phyloP scores from a whole-genome alignment of 176 grass and related monocot species.

The Musa troglodytarum region DNA sequence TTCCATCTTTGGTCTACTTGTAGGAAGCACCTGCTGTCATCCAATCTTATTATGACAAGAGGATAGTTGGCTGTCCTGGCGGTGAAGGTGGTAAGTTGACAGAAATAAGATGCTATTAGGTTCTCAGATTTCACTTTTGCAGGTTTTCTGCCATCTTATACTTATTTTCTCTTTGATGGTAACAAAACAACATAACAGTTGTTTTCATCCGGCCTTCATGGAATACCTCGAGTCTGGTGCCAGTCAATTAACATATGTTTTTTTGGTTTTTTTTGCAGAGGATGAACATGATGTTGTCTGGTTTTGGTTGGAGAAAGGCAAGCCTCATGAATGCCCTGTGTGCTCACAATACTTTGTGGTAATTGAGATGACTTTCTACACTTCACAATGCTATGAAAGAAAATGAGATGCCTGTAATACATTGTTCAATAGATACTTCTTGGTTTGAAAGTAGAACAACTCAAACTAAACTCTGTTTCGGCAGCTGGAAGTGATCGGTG shows the following conservation, averaged over 20 bases:
- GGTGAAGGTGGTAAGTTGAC: constrained; percentile 45
- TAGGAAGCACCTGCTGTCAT: constrained; percentile 58
- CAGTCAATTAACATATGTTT: not conserved
- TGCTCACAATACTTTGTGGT: constrained; percentile 68
- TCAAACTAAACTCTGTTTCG: constrained; percentile 15
- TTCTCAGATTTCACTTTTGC: no score
- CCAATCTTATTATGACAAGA: constrained; percentile 58
- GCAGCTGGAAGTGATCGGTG: constrained; percentile 56
- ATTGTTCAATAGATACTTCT: not conserved
- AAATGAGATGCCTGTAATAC: not conserved
- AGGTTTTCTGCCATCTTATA: no score
- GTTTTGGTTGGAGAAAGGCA: constrained; percentile 79
- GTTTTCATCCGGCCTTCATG: not conserved
- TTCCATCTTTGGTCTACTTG: not conserved
- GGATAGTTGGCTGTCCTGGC: constrained; percentile 65
- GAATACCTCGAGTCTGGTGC: not conserved
- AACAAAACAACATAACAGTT: no score
- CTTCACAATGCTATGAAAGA: not conserved
- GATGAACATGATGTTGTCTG: constrained; percentile 71
- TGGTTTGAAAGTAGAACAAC: not conserved
- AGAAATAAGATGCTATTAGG: not conserved
- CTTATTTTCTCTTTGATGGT: no score
- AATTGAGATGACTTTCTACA: constrained; percentile 17
- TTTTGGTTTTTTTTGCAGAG: constrained; percentile 26
- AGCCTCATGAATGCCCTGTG: constrained; percentile 58